These are phyloP conservation scores for Blastobotrys peoriensis DNA, from an alignment of 805 yeast species.

Conservation along the genomic window DNA sequence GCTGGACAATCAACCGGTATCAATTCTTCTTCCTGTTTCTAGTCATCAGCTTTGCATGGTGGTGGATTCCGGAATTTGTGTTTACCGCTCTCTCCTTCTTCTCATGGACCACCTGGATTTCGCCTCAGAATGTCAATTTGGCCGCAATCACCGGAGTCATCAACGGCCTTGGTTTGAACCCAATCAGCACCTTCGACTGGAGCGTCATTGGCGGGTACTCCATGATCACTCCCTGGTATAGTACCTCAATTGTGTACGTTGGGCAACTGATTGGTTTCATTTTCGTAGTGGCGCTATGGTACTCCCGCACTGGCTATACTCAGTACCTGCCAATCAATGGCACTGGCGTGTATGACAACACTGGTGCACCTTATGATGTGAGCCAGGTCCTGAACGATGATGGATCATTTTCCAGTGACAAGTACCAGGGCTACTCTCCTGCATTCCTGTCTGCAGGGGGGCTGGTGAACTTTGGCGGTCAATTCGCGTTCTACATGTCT, in stretches of 20 bases:
- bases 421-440: conserved; percentile 55
- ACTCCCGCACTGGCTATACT: conserved; percentile 53
- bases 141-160: conserved; percentile 45
- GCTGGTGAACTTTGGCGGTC: conserved; percentile 44
- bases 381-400: conserved; percentile 36
- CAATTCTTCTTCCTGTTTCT: conserved; percentile 36
- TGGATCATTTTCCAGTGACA: conserved; percentile 36
- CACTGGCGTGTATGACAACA: conserved; percentile 47
- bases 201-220: conserved; percentile 34
- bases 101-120: conserved; percentile 58
- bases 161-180: conserved; percentile 36
- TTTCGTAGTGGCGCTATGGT: conserved; percentile 44
- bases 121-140: conserved; percentile 45
- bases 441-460: conserved; percentile 56
- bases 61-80: conserved; percentile 56
- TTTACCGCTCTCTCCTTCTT: conserved; percentile 53
- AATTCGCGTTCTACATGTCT: conserved; percentile 51
- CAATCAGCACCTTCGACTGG: conserved; percentile 41
- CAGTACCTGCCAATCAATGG: conserved; percentile 56
- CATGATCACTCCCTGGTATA: conserved; percentile 41
- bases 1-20: conserved; percentile 56
- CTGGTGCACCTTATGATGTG: conserved; percentile 44
- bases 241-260: conserved; percentile 27
- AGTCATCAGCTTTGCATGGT: conserved; percentile 39
- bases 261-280: conserved; percentile 41